Evolutionary conservation across 371 early-diverging fungal species (phyloP), one percentile per base, ranked within the genome.

Genomic region (Mucor irregularis): DNA sequence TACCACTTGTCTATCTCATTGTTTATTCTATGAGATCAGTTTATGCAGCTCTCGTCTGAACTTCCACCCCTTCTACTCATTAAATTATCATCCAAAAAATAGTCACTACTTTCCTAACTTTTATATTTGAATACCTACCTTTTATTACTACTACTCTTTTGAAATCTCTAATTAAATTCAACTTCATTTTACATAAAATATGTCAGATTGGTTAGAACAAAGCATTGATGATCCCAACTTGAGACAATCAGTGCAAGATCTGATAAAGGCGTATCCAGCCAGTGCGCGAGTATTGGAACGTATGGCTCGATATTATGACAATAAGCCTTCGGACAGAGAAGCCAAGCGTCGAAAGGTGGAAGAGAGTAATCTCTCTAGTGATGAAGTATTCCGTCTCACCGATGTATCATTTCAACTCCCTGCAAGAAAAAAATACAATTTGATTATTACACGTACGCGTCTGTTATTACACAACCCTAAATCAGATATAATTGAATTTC

Each of bases 361-460:
- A 22, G 28, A 47, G 21, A 19, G 5, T 49, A 8, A 17, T 29
- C 16, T 49, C 24, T 35, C 53, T 39, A 52, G 47, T 30, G 56
- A 55, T 19, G 51, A 58, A 30, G 43, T 58, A 1, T 30, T 64
- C 3, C 52, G 61, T 34, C 53, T 66, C 8, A 34, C 40, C 14
- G 76, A 74, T 17, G 19, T 76, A 17, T 74, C 70, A 5, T 68
- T 69, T 39, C 70, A 68, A 37, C 44, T 58, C 3, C 74, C 78
- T 17, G 65, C 66, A 17, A 63, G 80, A 26, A 76, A 73, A 49
- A 72, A 67, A 45, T 64, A 59, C 28, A 69, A 67, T 35, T 48
- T 72, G 5, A 30, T 66, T 3, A 29, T 76, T 9, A 64, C 73
- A 4, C 22, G 39, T 9, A 52, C 66, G 10, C 64, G 68, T 16